These are phyloP conservation scores for Astrocystis sublimbata DNA, from an alignment of 495 filamentous ascomycete species.

Conservation along the genomic window DNA sequence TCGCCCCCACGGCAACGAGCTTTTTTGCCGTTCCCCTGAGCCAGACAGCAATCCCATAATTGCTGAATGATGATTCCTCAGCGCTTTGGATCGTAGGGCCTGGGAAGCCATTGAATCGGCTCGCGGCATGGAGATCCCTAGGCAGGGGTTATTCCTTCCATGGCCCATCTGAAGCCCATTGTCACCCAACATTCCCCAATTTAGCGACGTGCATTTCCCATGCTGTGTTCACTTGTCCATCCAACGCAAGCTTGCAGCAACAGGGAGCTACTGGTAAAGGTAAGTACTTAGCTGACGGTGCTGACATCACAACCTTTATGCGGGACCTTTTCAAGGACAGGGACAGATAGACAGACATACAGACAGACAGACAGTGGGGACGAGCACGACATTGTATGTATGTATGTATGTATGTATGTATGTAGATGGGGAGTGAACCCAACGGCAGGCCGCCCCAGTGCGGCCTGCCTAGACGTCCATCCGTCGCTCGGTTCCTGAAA, in stretches of 20 bases:
- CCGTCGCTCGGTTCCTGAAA: conserved; percentile 5
- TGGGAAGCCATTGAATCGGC: background rate
- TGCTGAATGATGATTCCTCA: background rate
- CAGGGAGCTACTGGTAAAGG: background rate
- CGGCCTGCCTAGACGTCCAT: background rate
- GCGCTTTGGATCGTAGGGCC: background rate
- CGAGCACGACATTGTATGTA: too few relatives aligned
- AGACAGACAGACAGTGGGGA: too few relatives aligned
- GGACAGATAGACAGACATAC: too few relatives aligned
- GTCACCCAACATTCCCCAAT: conserved; percentile 14
- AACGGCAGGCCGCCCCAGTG: background rate
- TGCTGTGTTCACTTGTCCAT: background rate
- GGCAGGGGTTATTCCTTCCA: background rate
- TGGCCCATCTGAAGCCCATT: background rate
- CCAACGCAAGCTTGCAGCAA: background rate
- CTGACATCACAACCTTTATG: background rate
- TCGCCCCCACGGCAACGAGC: background rate
- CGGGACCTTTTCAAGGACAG: background rate
- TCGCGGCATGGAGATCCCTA: conserved; percentile 8
- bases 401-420: too few relatives aligned
- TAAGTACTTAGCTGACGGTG: background rate
- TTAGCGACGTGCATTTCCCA: conserved; percentile 17
- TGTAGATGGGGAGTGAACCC: too few relatives aligned
- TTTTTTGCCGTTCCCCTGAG: background rate
- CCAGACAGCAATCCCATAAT: background rate